Evolutionary conservation across 2,329 filamentous ascomycete genomes (phyloP).

Genomic region (Fusarium metavorans): DNA sequence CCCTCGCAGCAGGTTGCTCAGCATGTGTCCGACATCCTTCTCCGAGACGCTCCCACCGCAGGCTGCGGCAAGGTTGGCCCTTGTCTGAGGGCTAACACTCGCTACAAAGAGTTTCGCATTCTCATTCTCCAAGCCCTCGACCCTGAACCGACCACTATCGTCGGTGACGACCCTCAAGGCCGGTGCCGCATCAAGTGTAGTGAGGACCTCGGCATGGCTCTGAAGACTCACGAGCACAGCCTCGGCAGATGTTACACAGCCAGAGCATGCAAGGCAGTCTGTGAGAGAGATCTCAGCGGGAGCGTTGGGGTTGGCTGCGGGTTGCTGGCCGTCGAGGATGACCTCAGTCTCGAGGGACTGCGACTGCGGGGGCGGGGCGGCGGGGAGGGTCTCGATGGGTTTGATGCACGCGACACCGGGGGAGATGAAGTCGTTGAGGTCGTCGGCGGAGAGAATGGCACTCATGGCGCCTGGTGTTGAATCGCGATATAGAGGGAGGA

Average conservation of each 20-base stretch:
- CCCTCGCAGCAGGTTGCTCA: conserved; percentile 80
- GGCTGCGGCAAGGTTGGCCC: conserved; percentile 89
- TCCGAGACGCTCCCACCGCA: conserved; percentile 79
- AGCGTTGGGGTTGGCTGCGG: conserved; percentile 66
- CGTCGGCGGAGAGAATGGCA: conserved; percentile 95
- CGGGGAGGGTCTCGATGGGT: conserved; percentile 90
- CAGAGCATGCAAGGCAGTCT: conserved; percentile 96
- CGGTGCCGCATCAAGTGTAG: conserved; percentile 78
- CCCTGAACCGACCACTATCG: conserved; percentile 49
- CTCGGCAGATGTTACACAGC: conserved; percentile 97
- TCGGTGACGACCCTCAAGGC: conserved; percentile 56
- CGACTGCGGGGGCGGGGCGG: conserved; percentile 54
- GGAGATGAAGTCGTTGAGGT: conserved; percentile 98
- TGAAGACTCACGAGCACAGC: conserved; percentile 96
- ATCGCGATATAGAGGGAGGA: not conserved
- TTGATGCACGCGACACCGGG: conserved; percentile 99
- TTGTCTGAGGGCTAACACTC: conserved; percentile 90
- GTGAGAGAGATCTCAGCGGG: conserved; percentile 95
- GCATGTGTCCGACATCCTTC: conserved; percentile 81
- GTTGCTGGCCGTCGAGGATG: conserved; percentile 86
- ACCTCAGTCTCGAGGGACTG: conserved; percentile 78
- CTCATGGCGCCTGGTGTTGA: conserved; percentile 73
- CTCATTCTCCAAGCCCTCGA: conserved; percentile 66
- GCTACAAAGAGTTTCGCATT: conserved; percentile 87
- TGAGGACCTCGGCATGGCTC: conserved; percentile 91